These are phyloP conservation scores for Pleurotus pulmonarius DNA, from an alignment of 768 basidiomycete genomes.

Conservation along the genomic window DNA sequence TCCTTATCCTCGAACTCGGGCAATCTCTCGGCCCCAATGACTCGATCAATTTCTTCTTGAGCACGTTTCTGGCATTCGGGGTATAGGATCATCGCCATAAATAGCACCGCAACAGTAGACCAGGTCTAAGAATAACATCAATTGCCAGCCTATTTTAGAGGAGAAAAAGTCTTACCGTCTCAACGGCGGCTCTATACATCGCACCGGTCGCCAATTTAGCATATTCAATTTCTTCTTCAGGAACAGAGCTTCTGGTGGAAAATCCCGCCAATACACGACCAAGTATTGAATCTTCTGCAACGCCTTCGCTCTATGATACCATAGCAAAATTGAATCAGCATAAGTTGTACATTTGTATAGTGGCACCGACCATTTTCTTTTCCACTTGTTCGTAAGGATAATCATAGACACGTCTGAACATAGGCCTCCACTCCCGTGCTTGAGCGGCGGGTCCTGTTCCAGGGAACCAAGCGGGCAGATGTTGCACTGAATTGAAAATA, in stretches of 20 bases:
- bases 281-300: neutral
- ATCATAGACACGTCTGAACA: conserved; percentile 29
- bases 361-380: conserved; percentile 25
- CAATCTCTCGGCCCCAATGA: conserved; percentile 18
- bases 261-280: neutral
- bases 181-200: neutral
- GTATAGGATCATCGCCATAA: conserved; percentile 23
- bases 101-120: conserved; percentile 9
- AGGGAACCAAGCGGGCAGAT: conserved; percentile 28
- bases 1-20: conserved; percentile 19
- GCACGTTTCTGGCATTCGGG: conserved; percentile 22
- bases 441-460: conserved; percentile 39
- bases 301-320: neutral
- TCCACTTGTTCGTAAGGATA: conserved; percentile 34
- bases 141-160: neutral
- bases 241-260: neutral
- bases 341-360: neutral
- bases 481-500: conserved; percentile 10
- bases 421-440: conserved; percentile 27
- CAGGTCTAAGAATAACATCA: neutral
- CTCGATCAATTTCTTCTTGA: conserved; percentile 25
- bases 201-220: neutral
- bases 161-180: neutral
- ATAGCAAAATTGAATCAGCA: neutral
- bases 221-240: neutral